phyloP scores from a whole-genome alignment of 345 rosid species.

The Pseudoturritis turrita region DNA sequence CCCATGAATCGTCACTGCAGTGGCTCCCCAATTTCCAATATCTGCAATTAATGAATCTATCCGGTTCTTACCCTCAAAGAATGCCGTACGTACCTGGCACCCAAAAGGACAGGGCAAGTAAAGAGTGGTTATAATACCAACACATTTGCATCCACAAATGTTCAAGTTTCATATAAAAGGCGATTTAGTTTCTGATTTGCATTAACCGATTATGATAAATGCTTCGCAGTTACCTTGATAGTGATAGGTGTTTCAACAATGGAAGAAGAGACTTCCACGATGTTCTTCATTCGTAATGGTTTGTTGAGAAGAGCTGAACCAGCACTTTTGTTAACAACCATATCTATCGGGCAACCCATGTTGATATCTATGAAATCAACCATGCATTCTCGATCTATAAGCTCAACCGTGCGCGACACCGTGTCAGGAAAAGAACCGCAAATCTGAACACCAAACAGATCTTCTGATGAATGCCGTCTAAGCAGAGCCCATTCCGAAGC shows the following conservation, averaged over 20 bases:
- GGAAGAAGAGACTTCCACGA: slow-evolving; percentile 62
- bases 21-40: slow-evolving; percentile 79
- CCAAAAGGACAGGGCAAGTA: not conserved
- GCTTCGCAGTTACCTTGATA: slow-evolving; percentile 55
- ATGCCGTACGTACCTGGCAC: slow-evolving; percentile 81
- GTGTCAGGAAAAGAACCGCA: slow-evolving; percentile 84
- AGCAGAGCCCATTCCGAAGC: slow-evolving; percentile 99
- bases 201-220: not conserved
- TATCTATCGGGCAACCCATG: slow-evolving; percentile 97
- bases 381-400: slow-evolving; percentile 67
- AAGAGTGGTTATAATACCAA: not conserved
- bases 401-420: slow-evolving; percentile 67
- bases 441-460: slow-evolving; percentile 93
- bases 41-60: slow-evolving; percentile 73
- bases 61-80: slow-evolving; percentile 74
- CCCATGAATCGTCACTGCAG: slow-evolving; percentile 87
- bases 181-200: not conserved
- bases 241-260: slow-evolving; percentile 82
- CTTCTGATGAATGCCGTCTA: slow-evolving; percentile 85
- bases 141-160: not conserved
- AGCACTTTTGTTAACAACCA: slow-evolving; percentile 90
- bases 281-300: slow-evolving; percentile 73
- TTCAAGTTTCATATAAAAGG: not conserved
- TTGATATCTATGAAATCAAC: slow-evolving; percentile 94
- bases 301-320: slow-evolving; percentile 87